Percentiles rank a stretch among this genome's conserved stretches.
These are phyloP conservation scores for Phytopythium delawarense DNA, from an alignment of 352 stramenopile species.

Conservation along the genomic window DNA sequence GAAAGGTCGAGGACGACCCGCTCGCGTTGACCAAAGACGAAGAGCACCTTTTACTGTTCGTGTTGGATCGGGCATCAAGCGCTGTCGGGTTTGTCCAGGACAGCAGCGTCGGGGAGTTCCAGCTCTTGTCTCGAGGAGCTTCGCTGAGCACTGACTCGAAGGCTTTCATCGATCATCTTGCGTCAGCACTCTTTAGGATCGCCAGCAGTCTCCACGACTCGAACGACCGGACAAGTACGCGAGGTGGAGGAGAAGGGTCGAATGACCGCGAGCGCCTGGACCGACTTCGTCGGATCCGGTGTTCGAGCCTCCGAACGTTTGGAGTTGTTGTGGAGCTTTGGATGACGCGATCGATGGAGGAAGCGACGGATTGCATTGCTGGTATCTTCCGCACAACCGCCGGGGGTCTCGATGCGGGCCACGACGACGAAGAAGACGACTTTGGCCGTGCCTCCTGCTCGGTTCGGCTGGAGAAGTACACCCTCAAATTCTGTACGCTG, in stretches of 20 bases:
- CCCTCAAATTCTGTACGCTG: conserved; percentile 17
- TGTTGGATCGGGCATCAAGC: conserved; percentile 9
- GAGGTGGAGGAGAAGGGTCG: neutral
- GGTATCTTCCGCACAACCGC: conserved; percentile 8
- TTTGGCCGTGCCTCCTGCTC: conserved; percentile 8
- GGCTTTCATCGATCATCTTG: conserved; percentile 17
- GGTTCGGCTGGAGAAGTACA: conserved; percentile 21
- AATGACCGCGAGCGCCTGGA: conserved; percentile 1
- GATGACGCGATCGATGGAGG: conserved; percentile 16
- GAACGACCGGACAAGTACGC: neutral
- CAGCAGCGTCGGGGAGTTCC: conserved; percentile 6
- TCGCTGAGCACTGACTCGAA: conserved; percentile 13
- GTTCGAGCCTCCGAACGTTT: conserved; percentile 14
- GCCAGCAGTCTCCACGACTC: conserved; percentile 5
- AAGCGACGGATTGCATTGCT: conserved; percentile 16
- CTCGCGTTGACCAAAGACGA: conserved; percentile 14
- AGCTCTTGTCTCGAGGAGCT: conserved; percentile 12
- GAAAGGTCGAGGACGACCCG: conserved; percentile 5
- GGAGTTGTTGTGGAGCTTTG: conserved; percentile 13
- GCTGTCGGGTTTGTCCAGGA: conserved; percentile 13
- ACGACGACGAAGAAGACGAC: conserved; percentile 15
- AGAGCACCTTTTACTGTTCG: conserved; percentile 17
- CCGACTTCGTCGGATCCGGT: conserved; percentile 8
- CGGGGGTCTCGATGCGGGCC: conserved; percentile 3
- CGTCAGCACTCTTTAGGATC: conserved; percentile 14